A percentile compares a stretch with the other conserved stretches of the same genome.
These are phyloP conservation scores for Cladosporium sp. DNA, from an alignment of 2,329 filamentous ascomycete genomes.

Conservation along the genomic window DNA sequence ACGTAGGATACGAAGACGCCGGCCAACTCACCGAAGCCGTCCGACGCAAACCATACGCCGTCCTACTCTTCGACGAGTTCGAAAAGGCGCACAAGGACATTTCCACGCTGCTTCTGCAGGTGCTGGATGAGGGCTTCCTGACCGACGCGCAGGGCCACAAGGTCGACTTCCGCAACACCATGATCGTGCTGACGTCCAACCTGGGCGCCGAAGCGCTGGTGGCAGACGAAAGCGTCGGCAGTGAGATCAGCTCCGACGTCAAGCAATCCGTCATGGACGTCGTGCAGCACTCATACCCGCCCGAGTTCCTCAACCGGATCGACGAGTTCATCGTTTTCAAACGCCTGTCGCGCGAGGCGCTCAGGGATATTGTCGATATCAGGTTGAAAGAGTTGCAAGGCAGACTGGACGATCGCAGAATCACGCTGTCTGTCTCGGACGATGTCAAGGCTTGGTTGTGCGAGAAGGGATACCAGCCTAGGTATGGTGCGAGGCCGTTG, in stretches of 20 bases:
- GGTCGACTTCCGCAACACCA: conserved; percentile 92
- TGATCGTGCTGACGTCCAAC: conserved; percentile 95
- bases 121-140: conserved; percentile 91
- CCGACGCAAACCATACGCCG: conserved; percentile 88
- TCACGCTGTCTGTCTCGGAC: conserved; percentile 65
- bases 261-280: conserved; percentile 84
- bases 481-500: conserved; percentile 83
- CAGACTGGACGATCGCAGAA: conserved; percentile 79
- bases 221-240: conserved; percentile 32
- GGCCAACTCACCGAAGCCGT: conserved; percentile 95
- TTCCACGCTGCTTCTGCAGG: conserved; percentile 83
- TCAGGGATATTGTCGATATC: conserved; percentile 92
- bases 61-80: conserved; percentile 93
- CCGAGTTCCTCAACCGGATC: conserved; percentile 93
- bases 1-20: conserved; percentile 94
- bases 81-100: conserved; percentile 97
- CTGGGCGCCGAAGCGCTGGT: conserved; percentile 89
- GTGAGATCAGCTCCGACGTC: conserved; percentile 61
- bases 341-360: conserved; percentile 68
- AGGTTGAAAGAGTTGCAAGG: conserved; percentile 77
- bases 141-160: conserved; percentile 95
- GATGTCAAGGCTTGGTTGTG: conserved; percentile 81
- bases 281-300: conserved; percentile 68
- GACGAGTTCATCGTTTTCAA: conserved; percentile 98
- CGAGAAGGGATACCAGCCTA: conserved; percentile 83